Evolutionary conservation across 2,329 filamentous ascomycete species (phyloP).

Genomic region (Alternaria rosae): DNA sequence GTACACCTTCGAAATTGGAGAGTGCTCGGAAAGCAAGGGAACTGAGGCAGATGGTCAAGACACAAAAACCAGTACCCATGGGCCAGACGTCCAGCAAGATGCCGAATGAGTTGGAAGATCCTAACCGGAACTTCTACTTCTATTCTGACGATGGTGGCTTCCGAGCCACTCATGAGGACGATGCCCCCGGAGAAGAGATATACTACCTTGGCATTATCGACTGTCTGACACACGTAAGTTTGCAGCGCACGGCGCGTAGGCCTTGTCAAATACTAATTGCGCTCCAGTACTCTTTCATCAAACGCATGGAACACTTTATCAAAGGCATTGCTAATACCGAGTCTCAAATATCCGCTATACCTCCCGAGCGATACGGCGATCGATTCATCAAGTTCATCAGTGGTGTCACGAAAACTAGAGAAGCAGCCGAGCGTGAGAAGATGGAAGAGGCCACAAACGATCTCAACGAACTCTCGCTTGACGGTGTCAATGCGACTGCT

Average conservation of each 20-base stretch:
- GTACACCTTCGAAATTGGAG: conserved; percentile 93
- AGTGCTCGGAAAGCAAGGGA: conserved; percentile 90
- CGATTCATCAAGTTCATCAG: conserved; percentile 93
- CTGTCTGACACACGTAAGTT: conserved; percentile 89
- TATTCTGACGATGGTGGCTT: conserved; percentile 95
- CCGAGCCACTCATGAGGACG: conserved; percentile 89
- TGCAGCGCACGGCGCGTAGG: background rate
- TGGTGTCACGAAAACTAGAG: conserved; percentile 86
- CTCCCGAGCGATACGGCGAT: conserved; percentile 89
- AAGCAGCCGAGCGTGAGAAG: conserved; percentile 73
- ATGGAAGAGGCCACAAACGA: conserved; percentile 44
- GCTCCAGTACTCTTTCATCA: conserved; percentile 84
- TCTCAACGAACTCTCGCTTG: conserved; percentile 48
- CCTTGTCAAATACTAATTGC: conserved; percentile 30
- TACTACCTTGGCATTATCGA: conserved; percentile 99
- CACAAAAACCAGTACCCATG: conserved; percentile 92
- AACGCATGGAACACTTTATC: conserved; percentile 96
- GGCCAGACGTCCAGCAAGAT: conserved; percentile 82
- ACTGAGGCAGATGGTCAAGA: conserved; percentile 88
- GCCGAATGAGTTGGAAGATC: conserved; percentile 80
- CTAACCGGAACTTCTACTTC: conserved; percentile 78
- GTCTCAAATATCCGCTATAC: conserved; percentile 88
- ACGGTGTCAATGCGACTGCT: conserved; percentile 48
- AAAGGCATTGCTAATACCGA: conserved; percentile 88
- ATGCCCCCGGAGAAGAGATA: conserved; percentile 84